A percentile compares a stretch with the other conserved stretches of the same genome.
These are phyloP conservation scores for Ceratobasidium sp. DNA, from an alignment of 1,284 basidiomycete species.

Conservation along the genomic window DNA sequence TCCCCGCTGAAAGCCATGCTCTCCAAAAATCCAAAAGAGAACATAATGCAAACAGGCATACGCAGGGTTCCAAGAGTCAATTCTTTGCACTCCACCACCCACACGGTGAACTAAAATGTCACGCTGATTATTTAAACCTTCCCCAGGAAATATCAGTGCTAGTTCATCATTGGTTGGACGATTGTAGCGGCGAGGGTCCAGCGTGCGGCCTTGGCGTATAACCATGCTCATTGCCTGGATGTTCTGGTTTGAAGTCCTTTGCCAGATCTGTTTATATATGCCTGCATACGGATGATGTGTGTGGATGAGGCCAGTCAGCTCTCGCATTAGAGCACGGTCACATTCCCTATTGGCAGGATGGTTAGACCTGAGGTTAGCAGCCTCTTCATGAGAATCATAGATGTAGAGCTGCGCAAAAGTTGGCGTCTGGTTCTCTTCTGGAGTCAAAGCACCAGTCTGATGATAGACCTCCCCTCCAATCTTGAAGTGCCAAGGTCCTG, in stretches of 20 bases:
- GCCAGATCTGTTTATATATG: slow-evolving; percentile 48
- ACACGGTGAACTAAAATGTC: slow-evolving; percentile 50
- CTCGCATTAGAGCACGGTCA: slow-evolving; percentile 44
- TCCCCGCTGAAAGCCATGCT: slow-evolving; percentile 53
- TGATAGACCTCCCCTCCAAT: slow-evolving; percentile 54
- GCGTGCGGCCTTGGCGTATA: slow-evolving; percentile 3
- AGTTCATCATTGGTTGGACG: slow-evolving; percentile 53
- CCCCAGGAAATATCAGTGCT: slow-evolving; percentile 51
- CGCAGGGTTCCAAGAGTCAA: slow-evolving; percentile 51
- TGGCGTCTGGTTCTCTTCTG: slow-evolving; percentile 45
- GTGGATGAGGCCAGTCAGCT: slow-evolving; percentile 48
- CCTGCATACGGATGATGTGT: slow-evolving; percentile 48
- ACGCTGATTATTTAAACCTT: slow-evolving; percentile 40
- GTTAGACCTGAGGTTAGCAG: slow-evolving; percentile 43
- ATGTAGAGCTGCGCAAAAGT: slow-evolving; percentile 55
- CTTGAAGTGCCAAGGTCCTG: slow-evolving; percentile 50
- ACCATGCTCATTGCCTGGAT: neutral
- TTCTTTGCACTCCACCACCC: slow-evolving; percentile 43
- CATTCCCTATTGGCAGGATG: slow-evolving; percentile 46
- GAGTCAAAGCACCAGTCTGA: slow-evolving; percentile 49
- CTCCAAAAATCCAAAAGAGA: slow-evolving; percentile 53
- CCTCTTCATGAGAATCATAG: slow-evolving; percentile 48
- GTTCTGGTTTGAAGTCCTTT: slow-evolving; percentile 45
- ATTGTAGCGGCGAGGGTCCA: slow-evolving; percentile 51
- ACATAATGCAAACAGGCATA: slow-evolving; percentile 55